phyloP scores from a whole-genome alignment of 108 stramenopile genomes.

The Conticribra guillardii region DNA sequence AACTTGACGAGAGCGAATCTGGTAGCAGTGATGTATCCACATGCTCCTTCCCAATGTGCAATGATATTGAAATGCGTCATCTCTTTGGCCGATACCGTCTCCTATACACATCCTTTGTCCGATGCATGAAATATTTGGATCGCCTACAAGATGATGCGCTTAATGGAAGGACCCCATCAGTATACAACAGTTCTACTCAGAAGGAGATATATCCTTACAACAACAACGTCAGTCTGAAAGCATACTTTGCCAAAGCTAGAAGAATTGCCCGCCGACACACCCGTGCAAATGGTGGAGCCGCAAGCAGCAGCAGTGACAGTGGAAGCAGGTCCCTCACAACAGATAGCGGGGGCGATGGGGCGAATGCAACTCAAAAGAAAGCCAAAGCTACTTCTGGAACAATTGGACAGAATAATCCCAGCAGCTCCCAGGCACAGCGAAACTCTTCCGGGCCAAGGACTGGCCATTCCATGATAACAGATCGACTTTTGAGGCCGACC shows the following conservation, averaged over 20 bases:
- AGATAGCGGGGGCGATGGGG: not conserved
- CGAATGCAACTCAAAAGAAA: constrained; percentile 10
- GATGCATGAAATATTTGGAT: constrained; percentile 78
- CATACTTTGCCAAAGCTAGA: constrained; percentile 47
- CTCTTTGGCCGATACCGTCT: constrained; percentile 68
- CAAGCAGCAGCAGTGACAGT: constrained; percentile 27
- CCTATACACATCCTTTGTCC: constrained; percentile 78
- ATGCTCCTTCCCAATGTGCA: constrained; percentile 41
- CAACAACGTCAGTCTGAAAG: constrained; percentile 40
- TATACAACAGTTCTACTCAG: constrained; percentile 23
- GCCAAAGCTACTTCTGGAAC: not conserved
- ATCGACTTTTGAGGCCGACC: constrained; percentile 68
- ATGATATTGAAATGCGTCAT: constrained; percentile 44
- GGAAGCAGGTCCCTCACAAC: constrained; percentile 30
- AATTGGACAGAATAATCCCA: not conserved
- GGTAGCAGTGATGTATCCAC: constrained; percentile 23
- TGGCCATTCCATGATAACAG: constrained; percentile 74
- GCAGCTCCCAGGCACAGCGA: not conserved
- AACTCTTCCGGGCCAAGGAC: constrained; percentile 34
- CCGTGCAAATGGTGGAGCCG: constrained; percentile 17
- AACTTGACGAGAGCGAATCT: constrained; percentile 45
- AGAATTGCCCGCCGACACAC: constrained; percentile 19
- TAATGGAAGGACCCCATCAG: constrained; percentile 59
- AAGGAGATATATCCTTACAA: constrained; percentile 50
- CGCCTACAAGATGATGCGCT: constrained; percentile 69